Conservation (phyloP, 352 stramenopile species). For the Phytophthora multivora region DNA sequence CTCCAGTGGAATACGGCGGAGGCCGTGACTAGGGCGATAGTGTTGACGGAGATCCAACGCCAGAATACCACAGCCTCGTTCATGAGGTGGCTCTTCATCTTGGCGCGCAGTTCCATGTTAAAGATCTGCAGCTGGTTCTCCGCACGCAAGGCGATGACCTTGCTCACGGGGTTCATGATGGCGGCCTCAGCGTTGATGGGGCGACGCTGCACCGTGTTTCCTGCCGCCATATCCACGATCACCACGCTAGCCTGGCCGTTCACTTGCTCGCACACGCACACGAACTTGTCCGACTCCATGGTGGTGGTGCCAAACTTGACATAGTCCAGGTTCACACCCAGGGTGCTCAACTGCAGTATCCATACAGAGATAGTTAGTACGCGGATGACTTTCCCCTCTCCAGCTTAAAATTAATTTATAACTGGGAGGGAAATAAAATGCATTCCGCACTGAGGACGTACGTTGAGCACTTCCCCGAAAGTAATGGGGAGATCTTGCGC, state of each 20-base stretch:
- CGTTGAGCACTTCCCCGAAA: slow-evolving; percentile 90
- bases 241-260: slow-evolving; percentile 90
- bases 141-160: slow-evolving; percentile 87
- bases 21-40: slow-evolving; percentile 97
- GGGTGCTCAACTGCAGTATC: slow-evolving; percentile 67
- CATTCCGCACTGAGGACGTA: slow-evolving; percentile 46
- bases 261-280: slow-evolving; percentile 93
- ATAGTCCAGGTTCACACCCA: slow-evolving; percentile 91
- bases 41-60: slow-evolving; percentile 97
- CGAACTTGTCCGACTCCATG: slow-evolving; percentile 98
- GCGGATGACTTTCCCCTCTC: slow-evolving; percentile 12
- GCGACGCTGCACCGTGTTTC: slow-evolving; percentile 90
- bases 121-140: slow-evolving; percentile 99
- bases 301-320: slow-evolving; percentile 94
- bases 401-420: slow-evolving; percentile 11
- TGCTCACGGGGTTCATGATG: slow-evolving; percentile 99
- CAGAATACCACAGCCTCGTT: slow-evolving; percentile 97
- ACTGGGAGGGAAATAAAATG: slow-evolving; percentile 6
- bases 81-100: slow-evolving; percentile 97
- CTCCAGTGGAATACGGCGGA: slow-evolving; percentile 98
- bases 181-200: slow-evolving; percentile 99
- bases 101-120: slow-evolving; percentile 99
- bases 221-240: slow-evolving; percentile 91
- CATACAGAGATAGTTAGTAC: slow-evolving; percentile 12
- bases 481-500: slow-evolving; percentile 90